Evolutionary conservation across 1,139 yeast species (phyloP), one percentile per base, ranked within the genome.

Genomic region (Meyerozyma smithsonii): DNA sequence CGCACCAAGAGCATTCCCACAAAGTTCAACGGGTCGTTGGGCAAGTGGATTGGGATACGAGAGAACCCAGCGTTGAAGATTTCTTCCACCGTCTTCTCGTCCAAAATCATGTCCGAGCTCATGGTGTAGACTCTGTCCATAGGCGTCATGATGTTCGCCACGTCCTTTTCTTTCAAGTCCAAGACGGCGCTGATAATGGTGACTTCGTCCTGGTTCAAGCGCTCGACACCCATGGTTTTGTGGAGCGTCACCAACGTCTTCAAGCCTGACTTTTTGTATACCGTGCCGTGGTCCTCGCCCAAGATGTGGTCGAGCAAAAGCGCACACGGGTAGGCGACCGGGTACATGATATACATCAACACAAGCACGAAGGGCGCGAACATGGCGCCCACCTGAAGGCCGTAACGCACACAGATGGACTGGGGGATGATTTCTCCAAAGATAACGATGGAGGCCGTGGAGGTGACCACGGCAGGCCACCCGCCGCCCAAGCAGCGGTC

Each of bases 371-470:
- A 90, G 0, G 97, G 97, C 3, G 96, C 77, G 62, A 89, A 88
- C 50, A 83, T 74, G 3, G 97, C 86, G 28, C 98, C 98, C 19
- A 90, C 85, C 48, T 88, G 84, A 40, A 92, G 70, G 1, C 98
- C 98, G 58, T 88, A 90, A 34, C 97, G 72, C 17, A 92, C 98
- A 62, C 95, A 87, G 35, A 88, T 72, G 18, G 95, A 82, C 64
- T 92, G 98, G 2, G 98, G 98, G 48, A 92, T 92, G 52, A 92
- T 86, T 59, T 92, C 98, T 41, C 98, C 98, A 63, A 92, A 92
- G 17, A 92, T 77, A 39, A 92, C 97, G 58, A 92, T 92, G 24
- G 92, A 79, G 3, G 86, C 92, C 1, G 98, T 90, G 11, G 97
- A 84, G 8, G 92, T 76, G 17, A 89, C 89, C 36, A 92, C 96